phyloP scores from a whole-genome alignment of 2,329 filamentous ascomycete genomes.

The Fusarium domesticum region DNA sequence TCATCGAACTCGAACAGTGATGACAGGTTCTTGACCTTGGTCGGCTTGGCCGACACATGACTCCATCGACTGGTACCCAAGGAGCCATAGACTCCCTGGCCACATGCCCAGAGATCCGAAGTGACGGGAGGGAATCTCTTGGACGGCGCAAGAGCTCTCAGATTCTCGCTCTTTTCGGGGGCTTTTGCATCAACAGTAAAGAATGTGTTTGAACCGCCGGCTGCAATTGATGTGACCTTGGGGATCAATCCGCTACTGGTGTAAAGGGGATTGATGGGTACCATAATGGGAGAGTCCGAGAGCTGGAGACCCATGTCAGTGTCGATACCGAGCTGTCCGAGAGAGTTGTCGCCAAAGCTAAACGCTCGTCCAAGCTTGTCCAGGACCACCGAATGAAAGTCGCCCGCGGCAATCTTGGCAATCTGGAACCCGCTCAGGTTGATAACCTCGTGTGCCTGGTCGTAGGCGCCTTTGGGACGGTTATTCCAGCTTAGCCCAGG shows the following conservation, averaged over 20 bases:
- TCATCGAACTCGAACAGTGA: constrained; percentile 89
- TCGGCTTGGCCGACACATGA: constrained; percentile 73
- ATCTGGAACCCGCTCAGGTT: constrained; percentile 70
- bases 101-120: constrained; percentile 78
- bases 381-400: constrained; percentile 78
- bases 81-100: constrained; percentile 77
- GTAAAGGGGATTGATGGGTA: constrained; percentile 74
- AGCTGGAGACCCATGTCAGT: constrained; percentile 58
- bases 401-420: constrained; percentile 74
- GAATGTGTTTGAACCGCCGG: constrained; percentile 83
- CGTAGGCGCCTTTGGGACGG: constrained; percentile 72
- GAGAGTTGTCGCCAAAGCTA: constrained; percentile 85
- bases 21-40: constrained; percentile 79
- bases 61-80: constrained; percentile 88
- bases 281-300: constrained; percentile 66
- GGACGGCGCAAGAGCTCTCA: constrained; percentile 28
- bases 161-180: constrained; percentile 25
- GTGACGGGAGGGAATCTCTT: constrained; percentile 33
- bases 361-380: constrained; percentile 76
- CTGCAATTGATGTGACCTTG: constrained; percentile 72
- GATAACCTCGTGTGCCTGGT: constrained; percentile 76
- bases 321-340: constrained; percentile 87
- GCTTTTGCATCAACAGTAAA: constrained; percentile 77
- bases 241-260: constrained; percentile 59
- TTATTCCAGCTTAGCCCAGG: constrained; percentile 78